Base-by-base conservation (phyloP, 2,329 filamentous ascomycete genomes). In the Colletotrichum sp. region DNA sequence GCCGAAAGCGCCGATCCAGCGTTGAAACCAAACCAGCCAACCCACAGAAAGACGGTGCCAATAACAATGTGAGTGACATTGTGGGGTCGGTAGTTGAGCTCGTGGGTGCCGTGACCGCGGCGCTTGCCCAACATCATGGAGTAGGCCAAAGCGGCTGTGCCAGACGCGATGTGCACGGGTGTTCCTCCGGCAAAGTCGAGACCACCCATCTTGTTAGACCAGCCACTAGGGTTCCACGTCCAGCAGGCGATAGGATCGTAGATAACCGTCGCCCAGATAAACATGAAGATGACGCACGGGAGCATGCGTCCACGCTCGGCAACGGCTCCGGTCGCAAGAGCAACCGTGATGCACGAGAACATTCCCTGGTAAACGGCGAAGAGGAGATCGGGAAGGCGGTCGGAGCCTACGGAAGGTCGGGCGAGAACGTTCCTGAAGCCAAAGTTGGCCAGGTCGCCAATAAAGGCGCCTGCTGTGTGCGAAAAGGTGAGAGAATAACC, bases 11-110 rank as follows among this genome's bases (percentile, higher is more conserved):
- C 95, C 18, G 94, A 96, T 78, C 95, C 95, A 66, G 95, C 95
- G 81, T 98, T 98, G 92, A 98, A 98, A 64, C 96, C 96, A 81
- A 98, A 98, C 96, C 95, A 98, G 70, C 96, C 96, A 18, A 98
- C 94, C 95, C 96, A 98, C 18, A 98, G 92, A 86, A 98, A 98
- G 63, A 98, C 95, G 5, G 96, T 98, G 34, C 96, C 96, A 72
- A 98, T 94, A 69, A 98, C 95, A 79, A 98, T 96, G 84, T 98
- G 95, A 6, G 95, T 97, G 63, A 98, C 95, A 81, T 98, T 98
- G 88, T 98, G 96, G 12, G 96, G 96, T 67, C 96, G 94, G 85
- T 96, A 98, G 87, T 98, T 98, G 80, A 98, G 89, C 84, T 96
- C 95, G 82, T 96, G 93, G 32, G 95, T 98, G 66, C 95, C 95